Conservation (phyloP, 768 basidiomycete genomes). For the Hemileccinum impolitum region DNA sequence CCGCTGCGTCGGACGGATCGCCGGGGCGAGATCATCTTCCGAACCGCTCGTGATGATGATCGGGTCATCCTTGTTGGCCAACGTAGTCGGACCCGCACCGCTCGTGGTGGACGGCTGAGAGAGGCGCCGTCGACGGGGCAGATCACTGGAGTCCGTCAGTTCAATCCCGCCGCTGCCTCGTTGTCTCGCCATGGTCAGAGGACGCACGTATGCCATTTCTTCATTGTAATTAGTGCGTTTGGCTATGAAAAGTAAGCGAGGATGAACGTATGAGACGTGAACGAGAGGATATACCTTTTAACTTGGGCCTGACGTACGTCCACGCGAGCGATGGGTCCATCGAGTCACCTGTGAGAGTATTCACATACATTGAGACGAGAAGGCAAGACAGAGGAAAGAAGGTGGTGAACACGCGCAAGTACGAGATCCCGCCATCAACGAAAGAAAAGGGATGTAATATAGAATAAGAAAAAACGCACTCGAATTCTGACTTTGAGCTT, state of each 20-base stretch:
- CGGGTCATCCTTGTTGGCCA: constrained; percentile 5
- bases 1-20: background rate
- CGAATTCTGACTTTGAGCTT: constrained; percentile 13
- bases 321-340: constrained; percentile 10
- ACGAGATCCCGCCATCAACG: background rate
- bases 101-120: background rate
- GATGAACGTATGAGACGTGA: background rate
- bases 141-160: constrained; percentile 24
- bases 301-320: constrained; percentile 15
- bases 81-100: background rate
- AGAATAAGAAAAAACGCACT: constrained; percentile 14
- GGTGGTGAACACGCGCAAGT: too few relatives aligned
- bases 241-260: constrained; percentile 4
- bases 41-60: constrained; percentile 28
- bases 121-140: constrained; percentile 1
- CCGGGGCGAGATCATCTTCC: constrained; percentile 1
- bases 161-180: constrained; percentile 13
- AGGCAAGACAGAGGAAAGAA: background rate
- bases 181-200: constrained; percentile 10
- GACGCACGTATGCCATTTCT: constrained; percentile 7
- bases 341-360: background rate
- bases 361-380: background rate
- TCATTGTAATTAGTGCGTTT: constrained; percentile 9
- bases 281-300: constrained; percentile 9
- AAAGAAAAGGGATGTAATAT: background rate